Evolutionary conservation across 2,329 filamentous ascomycete genomes (phyloP), one percentile per base, ranked within the genome.

Genomic region (Cadophora gregata): DNA sequence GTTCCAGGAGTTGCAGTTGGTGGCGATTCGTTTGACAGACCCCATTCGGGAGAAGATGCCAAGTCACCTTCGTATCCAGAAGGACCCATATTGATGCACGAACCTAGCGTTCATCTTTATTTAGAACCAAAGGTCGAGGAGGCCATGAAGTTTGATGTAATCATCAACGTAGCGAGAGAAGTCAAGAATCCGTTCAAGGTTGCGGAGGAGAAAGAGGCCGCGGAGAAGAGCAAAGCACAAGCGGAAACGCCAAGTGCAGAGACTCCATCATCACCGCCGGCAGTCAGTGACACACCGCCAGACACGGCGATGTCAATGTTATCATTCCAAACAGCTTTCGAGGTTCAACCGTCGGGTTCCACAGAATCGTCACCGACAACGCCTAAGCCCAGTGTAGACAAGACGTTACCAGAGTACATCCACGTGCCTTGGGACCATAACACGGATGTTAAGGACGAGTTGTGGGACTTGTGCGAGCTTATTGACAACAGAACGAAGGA

Each of bases 361-460:
- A 71, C 72, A 5, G 75, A 73, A 65, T 75, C 75, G 31, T 77
- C 75, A 31, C 86, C 87, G 5, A 87, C 86, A 0, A 87, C 85
- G 0, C 86, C 87, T 3, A 88, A 85, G 75, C 83, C 86, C 14
- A 79, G 78, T 48, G 67, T 77, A 5, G 77, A 77, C 1, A 78
- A 78, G 45, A 84, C 82, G 60, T 80, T 86, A 55, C 92, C 92
- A 0, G 92, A 96, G 77, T 96, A 96, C 74, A 92, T 96, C 19
- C 92, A 96, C 76, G 90, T 96, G 74, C 90, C 88, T 1, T 96
- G 92, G 92, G 92, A 96, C 68, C 92, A 96, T 80, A 94, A 95
- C 78, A 95, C 92, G 0, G 91, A 96, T 67, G 95, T 96, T 71
- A 88, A 92, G 1, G 86, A 88, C 5, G 92, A 96, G 76, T 80